Base-by-base conservation (phyloP, 2,329 filamentous ascomycete species). In the Colletotrichum sp. region DNA sequence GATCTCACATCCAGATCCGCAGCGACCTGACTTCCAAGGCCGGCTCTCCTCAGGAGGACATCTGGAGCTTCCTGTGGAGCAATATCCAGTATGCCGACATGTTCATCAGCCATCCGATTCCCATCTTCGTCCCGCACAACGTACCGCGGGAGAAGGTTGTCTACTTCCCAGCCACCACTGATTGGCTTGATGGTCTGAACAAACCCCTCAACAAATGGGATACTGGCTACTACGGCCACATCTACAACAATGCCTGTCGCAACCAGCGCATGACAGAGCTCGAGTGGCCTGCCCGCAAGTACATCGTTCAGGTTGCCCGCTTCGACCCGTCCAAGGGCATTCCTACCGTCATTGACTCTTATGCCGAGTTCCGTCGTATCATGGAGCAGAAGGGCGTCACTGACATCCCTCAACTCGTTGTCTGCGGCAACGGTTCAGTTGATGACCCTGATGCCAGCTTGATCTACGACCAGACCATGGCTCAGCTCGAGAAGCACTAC, bases 291-390 rank as follows among this genome's bases (percentile, higher is more conserved):
- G 84, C 86, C 13, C 89, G 87, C 85, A 90, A 93, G 80, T 97
- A 96, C 83, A 95, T 97, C 79, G 89, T 94, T 8, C 95, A 97
- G 82, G 91, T 96, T 30, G 94, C 95, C 2, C 93, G 95, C 24
- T 97, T 97, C 81, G 95, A 97, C 78, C 95, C 95, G 0, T 92
- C 94, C 62, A 97, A 96, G 85, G 95, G 95, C 10, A 95, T 96
- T 56, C 91, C 93, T 0, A 93, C 94, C 67, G 93, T 96, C 9
- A 90, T 97, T 72, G 91, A 94, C 77, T 90, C 93, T 1, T 97
- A 96, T 77, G 93, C 92, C 55, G 91, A 94, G 80, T 94, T 96
- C 81, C 91, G 93, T 60, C 88, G 90, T 70, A 87, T 88, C 8
- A 90, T 93, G 66, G 88, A 93, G 70, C 87, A 90, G 72, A 83